Percentiles rank a stretch among this genome's conserved stretches.
Evolutionary conservation across 1,284 basidiomycete genomes (phyloP).

Genomic region (Cutaneotrichosporon curvatum): DNA sequence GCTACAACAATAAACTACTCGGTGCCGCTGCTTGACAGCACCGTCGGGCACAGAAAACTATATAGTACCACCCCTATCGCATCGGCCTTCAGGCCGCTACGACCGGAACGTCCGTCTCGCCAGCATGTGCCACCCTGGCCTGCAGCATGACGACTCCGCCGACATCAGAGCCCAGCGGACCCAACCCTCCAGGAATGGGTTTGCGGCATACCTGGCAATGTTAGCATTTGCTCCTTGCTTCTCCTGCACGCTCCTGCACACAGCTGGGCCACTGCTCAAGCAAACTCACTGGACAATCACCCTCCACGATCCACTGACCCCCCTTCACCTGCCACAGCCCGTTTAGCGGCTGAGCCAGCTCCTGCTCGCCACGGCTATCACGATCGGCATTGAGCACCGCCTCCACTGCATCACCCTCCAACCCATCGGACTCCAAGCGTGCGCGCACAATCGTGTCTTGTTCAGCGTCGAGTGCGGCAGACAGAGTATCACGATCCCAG

Average conservation of each 20-base stretch:
- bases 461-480: constrained; percentile 7
- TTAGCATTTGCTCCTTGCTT: neutral
- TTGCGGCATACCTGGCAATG: constrained; percentile 32
- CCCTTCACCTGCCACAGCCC: constrained; percentile 32
- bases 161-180: constrained; percentile 18
- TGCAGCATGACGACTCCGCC: constrained; percentile 26
- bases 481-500: constrained; percentile 26
- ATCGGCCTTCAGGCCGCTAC: no score
- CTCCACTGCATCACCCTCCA: constrained; percentile 14
- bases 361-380: constrained; percentile 5
- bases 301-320: constrained; percentile 32
- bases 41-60: no score
- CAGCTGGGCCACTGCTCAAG: no score
- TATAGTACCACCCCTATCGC: no score
- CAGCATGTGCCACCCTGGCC: constrained; percentile 8
- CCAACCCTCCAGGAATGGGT: constrained; percentile 27
- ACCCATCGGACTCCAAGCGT: neutral
- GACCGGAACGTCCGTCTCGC: neutral
- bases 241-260: no score
- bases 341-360: constrained; percentile 25
- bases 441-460: constrained; percentile 1
- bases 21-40: no score
- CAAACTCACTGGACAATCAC: constrained; percentile 43
- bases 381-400: constrained; percentile 6
- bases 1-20: no score